These are phyloP conservation scores for Cryomyces minteri DNA, from an alignment of 495 filamentous ascomycete species.

Conservation along the genomic window DNA sequence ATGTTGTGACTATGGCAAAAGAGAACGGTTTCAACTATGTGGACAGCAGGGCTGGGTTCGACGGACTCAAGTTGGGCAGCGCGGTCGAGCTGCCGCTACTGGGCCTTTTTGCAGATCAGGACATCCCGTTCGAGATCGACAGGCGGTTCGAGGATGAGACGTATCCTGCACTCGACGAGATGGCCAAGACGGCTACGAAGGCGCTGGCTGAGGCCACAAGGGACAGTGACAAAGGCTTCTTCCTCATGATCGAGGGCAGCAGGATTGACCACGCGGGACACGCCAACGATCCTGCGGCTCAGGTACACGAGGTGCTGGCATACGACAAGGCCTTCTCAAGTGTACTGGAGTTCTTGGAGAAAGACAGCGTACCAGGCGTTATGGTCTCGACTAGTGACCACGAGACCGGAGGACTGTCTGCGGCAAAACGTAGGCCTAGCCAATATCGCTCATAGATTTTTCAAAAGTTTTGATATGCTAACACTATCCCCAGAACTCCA, in stretches of 20 bases:
- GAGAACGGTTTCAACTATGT: slow-evolving; percentile 70
- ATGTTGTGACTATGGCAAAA: slow-evolving; percentile 48
- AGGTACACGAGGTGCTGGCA: slow-evolving; percentile 83
- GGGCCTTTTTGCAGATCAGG: slow-evolving; percentile 64
- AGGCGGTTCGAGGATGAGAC: slow-evolving; percentile 53
- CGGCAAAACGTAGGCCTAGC: slow-evolving; percentile 46
- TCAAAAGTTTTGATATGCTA: background rate
- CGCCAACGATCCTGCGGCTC: slow-evolving; percentile 84
- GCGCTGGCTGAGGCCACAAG: slow-evolving; percentile 68
- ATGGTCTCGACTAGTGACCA: slow-evolving; percentile 85
- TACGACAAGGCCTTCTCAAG: slow-evolving; percentile 74
- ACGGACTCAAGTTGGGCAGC: slow-evolving; percentile 50
- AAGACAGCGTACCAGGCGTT: slow-evolving; percentile 52
- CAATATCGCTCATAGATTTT: background rate
- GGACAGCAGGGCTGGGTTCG: slow-evolving; percentile 53
- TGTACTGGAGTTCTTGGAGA: slow-evolving; percentile 69
- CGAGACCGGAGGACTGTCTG: slow-evolving; percentile 77
- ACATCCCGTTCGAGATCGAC: slow-evolving; percentile 89
- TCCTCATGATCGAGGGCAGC: slow-evolving; percentile 94
- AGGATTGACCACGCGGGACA: slow-evolving; percentile 95
- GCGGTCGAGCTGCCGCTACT: slow-evolving; percentile 64
- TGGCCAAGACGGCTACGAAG: slow-evolving; percentile 65
- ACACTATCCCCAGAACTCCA: slow-evolving; percentile 32
- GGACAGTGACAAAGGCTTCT: slow-evolving; percentile 82
- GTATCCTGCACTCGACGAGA: slow-evolving; percentile 84